Conservation (phyloP, 495 filamentous ascomycete genomes). For the Pyrenula massariospora region DNA sequence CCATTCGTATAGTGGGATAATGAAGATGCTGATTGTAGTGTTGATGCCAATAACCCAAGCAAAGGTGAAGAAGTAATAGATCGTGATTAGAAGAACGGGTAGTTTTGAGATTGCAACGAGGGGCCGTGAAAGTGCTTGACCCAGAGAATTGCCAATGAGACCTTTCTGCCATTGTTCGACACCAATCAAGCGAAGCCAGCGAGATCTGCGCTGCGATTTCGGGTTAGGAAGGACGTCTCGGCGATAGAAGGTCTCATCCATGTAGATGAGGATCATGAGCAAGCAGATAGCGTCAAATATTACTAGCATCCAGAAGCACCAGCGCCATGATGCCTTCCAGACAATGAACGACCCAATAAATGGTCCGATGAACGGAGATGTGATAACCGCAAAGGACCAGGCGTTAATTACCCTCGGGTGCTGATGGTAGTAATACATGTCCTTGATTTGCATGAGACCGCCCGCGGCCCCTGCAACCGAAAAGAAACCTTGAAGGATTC, state of each 20-base stretch:
- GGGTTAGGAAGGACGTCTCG: conserved; percentile 12
- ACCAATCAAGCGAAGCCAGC: conserved; percentile 31
- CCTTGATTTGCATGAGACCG: conserved; percentile 46
- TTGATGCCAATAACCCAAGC: conserved; percentile 54
- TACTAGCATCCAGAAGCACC: conserved; percentile 41
- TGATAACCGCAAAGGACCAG: conserved; percentile 38
- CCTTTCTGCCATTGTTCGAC: conserved; percentile 31
- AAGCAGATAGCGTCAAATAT: conserved; percentile 34
- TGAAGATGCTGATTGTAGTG: conserved; percentile 44
- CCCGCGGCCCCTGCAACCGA: conserved; percentile 43
- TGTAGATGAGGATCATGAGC: conserved; percentile 34
- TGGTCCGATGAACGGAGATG: conserved; percentile 50
- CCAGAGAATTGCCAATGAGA: conserved; percentile 28
- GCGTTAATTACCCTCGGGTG: conserved; percentile 35
- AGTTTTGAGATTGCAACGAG: conserved; percentile 38
- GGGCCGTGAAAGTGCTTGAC: conserved; percentile 31
- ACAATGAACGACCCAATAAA: conserved; percentile 48
- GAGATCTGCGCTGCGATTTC: conserved; percentile 22
- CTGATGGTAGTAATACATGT: conserved; percentile 1
- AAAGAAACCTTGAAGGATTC: conserved; percentile 54
- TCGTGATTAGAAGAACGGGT: conserved; percentile 29
- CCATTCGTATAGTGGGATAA: conserved; percentile 42
- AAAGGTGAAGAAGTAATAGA: conserved; percentile 49
- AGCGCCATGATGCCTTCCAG: conserved; percentile 33
- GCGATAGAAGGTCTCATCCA: conserved; percentile 52